Percentiles rank a stretch among this genome's conserved stretches.
These are phyloP conservation scores for Trichomonas gallinae DNA, from an alignment of 208 protist genomes.

Conservation along the genomic window DNA sequence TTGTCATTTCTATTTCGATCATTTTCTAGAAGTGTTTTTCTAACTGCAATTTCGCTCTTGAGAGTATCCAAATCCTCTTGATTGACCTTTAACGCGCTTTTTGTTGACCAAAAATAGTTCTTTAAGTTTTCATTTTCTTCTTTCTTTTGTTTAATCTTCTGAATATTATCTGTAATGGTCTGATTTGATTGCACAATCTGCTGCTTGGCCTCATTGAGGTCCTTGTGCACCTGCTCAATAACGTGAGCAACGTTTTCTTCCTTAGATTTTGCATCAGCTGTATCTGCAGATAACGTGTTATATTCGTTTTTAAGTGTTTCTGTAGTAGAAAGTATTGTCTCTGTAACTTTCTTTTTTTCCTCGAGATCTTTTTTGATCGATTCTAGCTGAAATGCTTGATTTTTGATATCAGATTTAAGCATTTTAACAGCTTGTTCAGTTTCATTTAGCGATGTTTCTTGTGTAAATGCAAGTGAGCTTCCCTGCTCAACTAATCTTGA, in stretches of 20 bases:
- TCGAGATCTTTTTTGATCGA: not conserved
- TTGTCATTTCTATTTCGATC: not conserved
- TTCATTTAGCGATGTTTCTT: constrained; percentile 64
- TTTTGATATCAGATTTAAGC: not conserved
- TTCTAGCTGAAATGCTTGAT: not conserved
- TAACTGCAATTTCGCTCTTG: not conserved
- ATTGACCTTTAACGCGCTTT: not conserved
- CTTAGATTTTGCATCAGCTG: not conserved
- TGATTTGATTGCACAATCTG: constrained; percentile 40
- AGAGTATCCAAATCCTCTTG: not conserved
- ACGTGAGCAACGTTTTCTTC: not conserved
- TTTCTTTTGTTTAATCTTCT: not conserved
- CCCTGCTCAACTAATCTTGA: constrained; percentile 73
- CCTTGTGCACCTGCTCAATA: not conserved
- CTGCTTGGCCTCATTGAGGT: not conserved
- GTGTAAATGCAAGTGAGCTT: constrained; percentile 65
- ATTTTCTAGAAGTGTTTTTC: not conserved
- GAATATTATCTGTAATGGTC: constrained; percentile 48
- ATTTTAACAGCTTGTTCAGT: not conserved
- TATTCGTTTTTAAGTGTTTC: not conserved
- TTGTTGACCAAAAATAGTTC: not conserved
- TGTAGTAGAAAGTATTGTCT: not conserved
- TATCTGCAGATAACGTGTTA: not conserved
- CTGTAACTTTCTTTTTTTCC: not conserved
- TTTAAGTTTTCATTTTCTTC: not conserved